Base-by-base conservation (phyloP, 2,329 filamentous ascomycete genomes). In the Rachicladosporium sp. region DNA sequence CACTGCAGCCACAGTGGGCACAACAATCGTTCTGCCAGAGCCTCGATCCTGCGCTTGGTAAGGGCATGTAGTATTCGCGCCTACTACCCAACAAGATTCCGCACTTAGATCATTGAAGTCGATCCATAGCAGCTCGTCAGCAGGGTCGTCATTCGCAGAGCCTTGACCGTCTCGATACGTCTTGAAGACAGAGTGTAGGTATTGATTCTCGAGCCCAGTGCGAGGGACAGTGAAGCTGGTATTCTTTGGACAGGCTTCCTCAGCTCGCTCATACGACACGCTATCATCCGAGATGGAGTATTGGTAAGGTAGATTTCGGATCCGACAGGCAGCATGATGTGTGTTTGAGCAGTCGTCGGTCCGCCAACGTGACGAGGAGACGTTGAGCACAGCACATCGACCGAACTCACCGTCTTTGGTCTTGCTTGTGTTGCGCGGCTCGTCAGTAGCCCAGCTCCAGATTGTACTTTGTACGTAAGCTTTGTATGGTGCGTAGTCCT, bases 151-250 rank as follows among this genome's bases (percentile, higher is more conserved):
- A n/a, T 11, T 42, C 23, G 8, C 10, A 27, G 23, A 27, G 23
- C 23, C 23, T 27, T 27, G 23, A 3, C 36, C 30, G 10, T n/a
- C 15, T 10, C 43, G 41, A 29, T 42, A 47, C 1, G 43, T 40
- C 15, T 46, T 48, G 51, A 59, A 51, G 2, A 46, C 58, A 42
- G 45, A 61, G 40, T 51, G 63, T 27, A 82, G 62, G 50, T 78
- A 76, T 2, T 61, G 61, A 46, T 80, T 81, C 52, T 82, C 78
- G 2, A 82, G 64, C 2, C 72, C 69, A 0, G 75, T 80, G 30
- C 74, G 68, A 0, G 78, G 78, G 1, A 71, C 67, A 23, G 66
- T 62, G 50, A 82, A 80, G 2, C 40, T 54, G n/a, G 65, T 66
- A 12, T 63, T 59, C 1, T 57, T 41, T 0, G 66, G 66, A 53